phyloP scores from a whole-genome alignment of 805 yeast genomes.

The Teunomyces pallodes region DNA sequence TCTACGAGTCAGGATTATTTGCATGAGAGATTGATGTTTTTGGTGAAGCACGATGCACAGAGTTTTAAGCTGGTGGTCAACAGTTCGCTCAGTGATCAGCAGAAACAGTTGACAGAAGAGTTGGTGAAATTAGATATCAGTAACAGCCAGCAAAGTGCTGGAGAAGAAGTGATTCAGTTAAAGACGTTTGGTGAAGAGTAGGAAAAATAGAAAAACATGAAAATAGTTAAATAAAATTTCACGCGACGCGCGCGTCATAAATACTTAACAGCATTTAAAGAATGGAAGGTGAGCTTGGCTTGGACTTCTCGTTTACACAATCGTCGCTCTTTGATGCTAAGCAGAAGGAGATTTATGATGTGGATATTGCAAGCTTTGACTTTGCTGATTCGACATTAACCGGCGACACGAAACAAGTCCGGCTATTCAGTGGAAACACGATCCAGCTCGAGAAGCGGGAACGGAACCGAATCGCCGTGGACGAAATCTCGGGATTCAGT shows the following conservation, averaged over 20 bases:
- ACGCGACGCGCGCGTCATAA: constrained; percentile 2
- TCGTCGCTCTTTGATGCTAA: constrained; percentile 13
- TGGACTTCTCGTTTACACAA: constrained; percentile 12
- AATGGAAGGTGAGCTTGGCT: neutral
- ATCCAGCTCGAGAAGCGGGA: constrained; percentile 7
- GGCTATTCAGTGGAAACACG: constrained; percentile 8
- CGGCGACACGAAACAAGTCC: constrained; percentile 7
- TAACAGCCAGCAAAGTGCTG: constrained; percentile 10
- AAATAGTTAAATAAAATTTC: neutral
- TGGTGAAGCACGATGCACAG: constrained; percentile 44
- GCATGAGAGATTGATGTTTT: constrained; percentile 45
- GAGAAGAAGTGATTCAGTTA: constrained; percentile 40
- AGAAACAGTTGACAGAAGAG: constrained; percentile 41
- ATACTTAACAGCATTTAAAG: neutral
- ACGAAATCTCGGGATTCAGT: neutral
- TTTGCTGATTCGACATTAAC: neutral
- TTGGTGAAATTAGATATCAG: constrained; percentile 34
- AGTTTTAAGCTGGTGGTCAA: constrained; percentile 50
- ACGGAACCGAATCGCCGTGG: neutral
- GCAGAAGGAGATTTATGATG: neutral
- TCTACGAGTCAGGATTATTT: constrained; percentile 33
- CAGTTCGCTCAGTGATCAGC: constrained; percentile 34
- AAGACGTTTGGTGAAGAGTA: constrained; percentile 41
- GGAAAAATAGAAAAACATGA: neutral
- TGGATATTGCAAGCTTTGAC: neutral